Percentiles rank a stretch among this genome's conserved stretches.
These are phyloP conservation scores for Nemophila menziesii DNA, from an alignment of 257 asterid species.

Conservation along the genomic window DNA sequence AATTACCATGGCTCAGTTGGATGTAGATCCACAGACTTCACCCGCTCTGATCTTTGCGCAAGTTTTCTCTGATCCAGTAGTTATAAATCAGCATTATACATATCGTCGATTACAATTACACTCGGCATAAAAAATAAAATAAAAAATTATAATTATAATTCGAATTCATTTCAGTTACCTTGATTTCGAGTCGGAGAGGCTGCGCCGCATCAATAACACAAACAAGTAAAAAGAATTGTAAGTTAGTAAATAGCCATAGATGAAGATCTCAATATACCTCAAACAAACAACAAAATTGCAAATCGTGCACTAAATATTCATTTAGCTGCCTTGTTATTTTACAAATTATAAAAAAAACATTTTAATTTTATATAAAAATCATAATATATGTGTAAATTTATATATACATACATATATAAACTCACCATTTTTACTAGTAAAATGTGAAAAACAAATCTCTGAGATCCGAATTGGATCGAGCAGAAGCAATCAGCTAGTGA, in stretches of 20 bases:
- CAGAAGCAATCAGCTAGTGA: too few relatives aligned
- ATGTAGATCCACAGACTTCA: conserved; percentile 38
- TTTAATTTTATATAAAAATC: background rate
- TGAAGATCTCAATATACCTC: conserved; percentile 16
- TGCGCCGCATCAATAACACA: conserved; percentile 10
- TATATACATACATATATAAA: conserved; percentile 1
- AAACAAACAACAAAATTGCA: background rate
- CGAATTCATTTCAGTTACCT: conserved; percentile 17
- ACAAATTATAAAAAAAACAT: background rate
- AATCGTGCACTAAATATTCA: conserved; percentile 1
- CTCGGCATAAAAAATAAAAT: background rate
- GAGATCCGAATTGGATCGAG: conserved; percentile 4
- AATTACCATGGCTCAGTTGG: conserved; percentile 41
- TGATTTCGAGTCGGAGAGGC: conserved; percentile 44
- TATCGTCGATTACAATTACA: conserved; percentile 2
- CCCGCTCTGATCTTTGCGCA: conserved; percentile 41
- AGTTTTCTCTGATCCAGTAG: conserved; percentile 42
- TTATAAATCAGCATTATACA: conserved; percentile 5
- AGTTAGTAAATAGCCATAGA: conserved; percentile 8
- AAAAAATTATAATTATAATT: background rate
- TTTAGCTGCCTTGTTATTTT: background rate
- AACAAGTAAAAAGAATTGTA: background rate
- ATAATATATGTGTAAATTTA: too few relatives aligned
- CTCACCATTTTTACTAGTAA: conserved; percentile 20
- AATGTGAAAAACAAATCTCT: background rate